Percentiles rank a stretch among this genome's conserved stretches.
Conservation (phyloP, 2,329 filamentous ascomycete genomes). For the Ceratocystis albifundus region DNA sequence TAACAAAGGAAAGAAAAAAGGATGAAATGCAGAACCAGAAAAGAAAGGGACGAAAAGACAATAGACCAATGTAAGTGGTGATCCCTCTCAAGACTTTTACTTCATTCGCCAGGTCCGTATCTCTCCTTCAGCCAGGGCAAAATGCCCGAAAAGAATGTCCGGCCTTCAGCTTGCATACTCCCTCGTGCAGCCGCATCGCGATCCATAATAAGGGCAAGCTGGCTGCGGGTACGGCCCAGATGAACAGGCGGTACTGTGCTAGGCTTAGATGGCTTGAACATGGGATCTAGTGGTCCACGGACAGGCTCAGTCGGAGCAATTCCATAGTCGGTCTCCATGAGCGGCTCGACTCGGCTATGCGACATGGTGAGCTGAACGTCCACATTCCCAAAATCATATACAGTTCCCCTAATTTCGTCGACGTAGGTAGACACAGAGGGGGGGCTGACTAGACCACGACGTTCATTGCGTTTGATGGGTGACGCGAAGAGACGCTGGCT, state of each 20-base stretch:
- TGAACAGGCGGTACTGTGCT: constrained; percentile 37
- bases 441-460: constrained; percentile 2
- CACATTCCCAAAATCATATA: constrained; percentile 33
- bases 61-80: background rate
- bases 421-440: constrained; percentile 29
- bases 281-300: constrained; percentile 30
- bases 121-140: constrained; percentile 14
- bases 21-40: background rate
- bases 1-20: constrained; percentile 9
- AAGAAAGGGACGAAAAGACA: background rate
- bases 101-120: background rate
- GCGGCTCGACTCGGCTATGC: constrained; percentile 19
- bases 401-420: constrained; percentile 36
- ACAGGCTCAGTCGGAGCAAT: constrained; percentile 26
- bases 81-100: background rate
- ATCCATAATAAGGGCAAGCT: constrained; percentile 47
- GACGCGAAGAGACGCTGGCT: constrained; percentile 15
- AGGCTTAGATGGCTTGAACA: constrained; percentile 41
- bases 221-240: constrained; percentile 48
- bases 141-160: constrained; percentile 12
- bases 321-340: constrained; percentile 26
- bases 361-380: constrained; percentile 23
- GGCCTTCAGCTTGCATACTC: background rate
- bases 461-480: constrained; percentile 13
- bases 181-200: constrained; percentile 34